phyloP scores from a whole-genome alignment of 1,284 basidiomycete species.

The Erythrobasidium hasegawianum region DNA sequence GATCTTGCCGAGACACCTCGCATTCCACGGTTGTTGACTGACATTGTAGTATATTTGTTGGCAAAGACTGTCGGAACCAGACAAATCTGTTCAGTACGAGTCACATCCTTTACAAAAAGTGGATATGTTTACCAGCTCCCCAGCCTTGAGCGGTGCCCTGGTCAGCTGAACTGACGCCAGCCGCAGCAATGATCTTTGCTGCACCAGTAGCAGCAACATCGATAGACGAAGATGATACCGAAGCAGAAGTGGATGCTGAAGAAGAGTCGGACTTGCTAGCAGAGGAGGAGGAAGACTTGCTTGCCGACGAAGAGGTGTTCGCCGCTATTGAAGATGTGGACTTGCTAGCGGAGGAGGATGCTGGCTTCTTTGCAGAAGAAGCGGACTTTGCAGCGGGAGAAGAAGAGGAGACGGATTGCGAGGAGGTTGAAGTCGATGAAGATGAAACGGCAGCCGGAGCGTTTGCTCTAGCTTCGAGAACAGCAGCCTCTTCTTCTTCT shows the following conservation, averaged over 20 bases:
- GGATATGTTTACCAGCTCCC: slow-evolving; percentile 14
- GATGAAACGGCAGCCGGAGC: background rate
- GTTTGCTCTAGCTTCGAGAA: background rate
- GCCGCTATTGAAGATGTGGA: background rate
- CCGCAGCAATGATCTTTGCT: background rate
- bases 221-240: background rate
- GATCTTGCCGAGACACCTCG: slow-evolving; percentile 21
- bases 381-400: slow-evolving; percentile 7
- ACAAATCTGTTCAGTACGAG: no score
- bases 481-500: no score
- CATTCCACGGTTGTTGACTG: slow-evolving; percentile 29
- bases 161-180: slow-evolving; percentile 19
- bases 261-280: background rate
- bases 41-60: slow-evolving; percentile 28
- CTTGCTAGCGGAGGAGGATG: background rate
- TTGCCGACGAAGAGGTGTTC: background rate
- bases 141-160: slow-evolving; percentile 30
- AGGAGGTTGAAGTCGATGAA: background rate
- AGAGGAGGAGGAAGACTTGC: background rate
- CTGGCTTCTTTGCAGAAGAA: background rate
- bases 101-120: no score
- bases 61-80: slow-evolving; percentile 27
- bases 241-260: slow-evolving; percentile 14
- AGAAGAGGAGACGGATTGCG: background rate
- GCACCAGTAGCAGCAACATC: background rate